Evolutionary conservation across 2,329 filamentous ascomycete species (phyloP).

Genomic region (Clarireedia homoeocarpa): DNA sequence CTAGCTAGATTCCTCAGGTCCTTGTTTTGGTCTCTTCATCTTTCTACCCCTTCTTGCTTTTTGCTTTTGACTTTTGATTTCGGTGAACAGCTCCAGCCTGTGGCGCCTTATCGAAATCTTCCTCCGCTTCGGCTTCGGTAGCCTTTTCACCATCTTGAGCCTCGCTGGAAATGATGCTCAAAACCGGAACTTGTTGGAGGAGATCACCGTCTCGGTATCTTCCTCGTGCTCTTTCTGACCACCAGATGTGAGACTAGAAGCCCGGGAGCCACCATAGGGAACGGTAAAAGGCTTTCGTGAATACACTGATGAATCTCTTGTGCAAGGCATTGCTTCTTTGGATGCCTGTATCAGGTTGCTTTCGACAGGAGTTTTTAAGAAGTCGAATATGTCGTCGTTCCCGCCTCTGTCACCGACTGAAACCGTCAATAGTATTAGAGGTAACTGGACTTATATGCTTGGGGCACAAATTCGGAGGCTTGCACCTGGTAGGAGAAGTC

Average conservation of each 20-base stretch:
- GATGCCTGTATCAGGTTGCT: slow-evolving; percentile 14
- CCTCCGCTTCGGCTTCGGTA: neutral
- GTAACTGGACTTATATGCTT: slow-evolving; percentile 30
- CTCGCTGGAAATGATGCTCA: neutral
- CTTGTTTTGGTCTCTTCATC: neutral
- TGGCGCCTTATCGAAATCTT: neutral
- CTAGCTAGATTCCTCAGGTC: neutral
- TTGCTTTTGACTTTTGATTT: neutral
- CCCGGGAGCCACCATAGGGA: slow-evolving; percentile 12
- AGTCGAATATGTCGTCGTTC: slow-evolving; percentile 6
- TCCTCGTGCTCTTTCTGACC: slow-evolving; percentile 20
- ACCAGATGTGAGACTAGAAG: slow-evolving; percentile 25
- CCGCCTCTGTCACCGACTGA: slow-evolving; percentile 11
- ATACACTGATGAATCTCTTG: slow-evolving; percentile 13
- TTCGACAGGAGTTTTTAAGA: slow-evolving; percentile 9
- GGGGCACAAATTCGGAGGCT: slow-evolving; percentile 30
- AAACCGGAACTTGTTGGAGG: neutral
- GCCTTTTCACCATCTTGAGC: neutral
- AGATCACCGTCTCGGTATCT: slow-evolving; percentile 1
- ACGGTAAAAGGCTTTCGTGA: slow-evolving; percentile 12
- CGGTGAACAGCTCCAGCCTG: neutral
- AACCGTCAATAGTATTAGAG: slow-evolving; percentile 13
- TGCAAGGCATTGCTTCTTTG: slow-evolving; percentile 13
- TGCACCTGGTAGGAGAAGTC: slow-evolving; percentile 28
- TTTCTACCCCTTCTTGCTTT: neutral